Evolutionary conservation across 148 eudicot species (phyloP).

Genomic region (Nyssa sinensis): DNA sequence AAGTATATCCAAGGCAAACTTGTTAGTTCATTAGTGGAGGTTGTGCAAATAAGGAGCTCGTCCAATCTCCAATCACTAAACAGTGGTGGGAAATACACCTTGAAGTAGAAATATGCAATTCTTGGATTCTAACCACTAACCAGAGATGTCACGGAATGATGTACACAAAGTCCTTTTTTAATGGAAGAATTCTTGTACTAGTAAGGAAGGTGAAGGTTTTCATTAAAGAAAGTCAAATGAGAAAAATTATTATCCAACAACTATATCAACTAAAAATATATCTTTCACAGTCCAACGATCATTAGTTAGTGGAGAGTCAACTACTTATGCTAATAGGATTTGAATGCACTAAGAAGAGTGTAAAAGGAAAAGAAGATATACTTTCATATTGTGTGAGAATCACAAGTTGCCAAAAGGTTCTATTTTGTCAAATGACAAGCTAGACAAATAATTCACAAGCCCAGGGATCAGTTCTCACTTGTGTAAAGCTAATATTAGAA

Average conservation of each 20-base stretch:
- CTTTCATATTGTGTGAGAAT: not conserved
- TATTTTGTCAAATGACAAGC: not conserved
- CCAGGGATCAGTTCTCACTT: conserved; percentile 41
- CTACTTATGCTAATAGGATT: not conserved
- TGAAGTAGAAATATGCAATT: too few relatives aligned
- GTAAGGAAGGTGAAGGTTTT: not conserved
- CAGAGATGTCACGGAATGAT: too few relatives aligned
- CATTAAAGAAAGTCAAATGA: not conserved
- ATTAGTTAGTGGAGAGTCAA: not conserved
- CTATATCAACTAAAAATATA: not conserved
- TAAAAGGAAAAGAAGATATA: not conserved
- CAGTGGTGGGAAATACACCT: too few relatives aligned
- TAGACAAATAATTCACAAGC: not conserved
- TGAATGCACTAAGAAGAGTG: not conserved
- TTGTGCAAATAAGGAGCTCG: too few relatives aligned
- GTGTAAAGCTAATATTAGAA: conserved; percentile 69
- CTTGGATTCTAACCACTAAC: too few relatives aligned
- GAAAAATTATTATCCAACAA: not conserved
- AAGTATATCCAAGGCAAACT: too few relatives aligned
- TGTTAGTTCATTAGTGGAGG: too few relatives aligned
- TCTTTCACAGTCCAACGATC: not conserved
- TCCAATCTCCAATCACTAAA: too few relatives aligned
- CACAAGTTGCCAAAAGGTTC: not conserved
- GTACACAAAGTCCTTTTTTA: not conserved
- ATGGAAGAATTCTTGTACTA: not conserved